Base-by-base conservation (phyloP, 257 asterid species). In the Fraxinus americana region DNA sequence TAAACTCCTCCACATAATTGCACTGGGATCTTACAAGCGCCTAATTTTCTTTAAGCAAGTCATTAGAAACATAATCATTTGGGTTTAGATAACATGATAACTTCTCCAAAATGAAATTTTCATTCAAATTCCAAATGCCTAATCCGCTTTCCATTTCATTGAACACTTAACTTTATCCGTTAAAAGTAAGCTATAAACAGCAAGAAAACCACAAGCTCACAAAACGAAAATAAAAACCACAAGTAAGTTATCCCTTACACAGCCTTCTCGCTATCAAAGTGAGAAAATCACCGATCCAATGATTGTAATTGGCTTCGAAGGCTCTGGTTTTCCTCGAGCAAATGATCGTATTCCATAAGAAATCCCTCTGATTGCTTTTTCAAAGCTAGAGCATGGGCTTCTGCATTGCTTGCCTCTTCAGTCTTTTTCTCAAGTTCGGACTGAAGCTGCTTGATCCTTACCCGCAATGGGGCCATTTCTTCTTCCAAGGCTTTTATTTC, bases 401-500 rank as follows among this genome's bases (percentile, higher is more conserved):
- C 67, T 61, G 67, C 67, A 61, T 8, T 61, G 14, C 29, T 61
- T 21, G 32, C 67, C 34, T 21, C 67, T 61, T 61, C 29, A 5
- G 30, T n/a, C 67, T 61, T 61, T 9, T n/a, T 32, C 30, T n/a
- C 34, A 2, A 71, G n/a, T n/a, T 71, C 59, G 5, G 25, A 25
- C 35, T 71, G 36, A 27, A 71, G 59, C 14, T 71, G 75, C 75
- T 41, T 41, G 16, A 41, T 48, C 45, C 29, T 71, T 71, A 17
- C 75, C 35, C 29, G 14, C 17, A 71, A 71, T 39, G 57, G 14
- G 35, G 9, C 8, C 61, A 39, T 38, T 36, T 71, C 75, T 5
- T 71, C 61, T 35, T 38, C 75, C 34, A 71, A 41, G 19, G 75
- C 59, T 71, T 39, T 71, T 9, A 38, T 14, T 71, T 71, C 75